Evolutionary conservation across 805 yeast genomes (phyloP), one percentile per base, ranked within the genome.

Genomic region (Wickerhamomyces queroliae): DNA sequence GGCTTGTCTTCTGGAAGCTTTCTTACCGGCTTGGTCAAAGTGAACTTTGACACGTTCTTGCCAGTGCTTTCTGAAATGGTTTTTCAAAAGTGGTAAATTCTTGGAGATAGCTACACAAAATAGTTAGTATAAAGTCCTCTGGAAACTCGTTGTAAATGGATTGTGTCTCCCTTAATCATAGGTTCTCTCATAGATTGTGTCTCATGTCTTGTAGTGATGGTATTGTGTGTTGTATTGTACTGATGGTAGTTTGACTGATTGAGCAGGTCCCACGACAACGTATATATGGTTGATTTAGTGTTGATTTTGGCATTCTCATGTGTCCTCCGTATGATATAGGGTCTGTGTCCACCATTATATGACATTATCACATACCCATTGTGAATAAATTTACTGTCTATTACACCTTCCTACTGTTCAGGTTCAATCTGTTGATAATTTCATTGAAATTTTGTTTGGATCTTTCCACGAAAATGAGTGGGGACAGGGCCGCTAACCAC

Each of bases 31-130:
- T 81, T 93, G 99, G 91, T 93, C 97, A 70, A 93, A 85, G 89
- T 95, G 99, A 65, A 88, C 96, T 72, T 80, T 87, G 81, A 93
- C 99, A 69, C 98, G 87, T 76, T 88, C 95, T 79, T 93, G 98
- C 99, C 99, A 93, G 95, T 91, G 91, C 87, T 91, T 91, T 82
- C 97, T 85, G 95, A 91, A 91, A 81, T 93, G 99, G 84, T 91
- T 91, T 84, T 87, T 88, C 82, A 87, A 85, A 78, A 91, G 78
- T 80, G 98, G 96, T 79, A 89, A 82, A 80, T 91, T 91, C 90
- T 93, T 91, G 63, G 93, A 75, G 82, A 93, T 89, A 75, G 98
- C 99, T 90, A 72, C 36, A 30, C 4, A 3, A 9, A 11, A 16
- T 35, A 54, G 55, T 57, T 45, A 43, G 48, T 45, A 55, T 45